phyloP scores from a whole-genome alignment of 2,329 filamentous ascomycete genomes.

The Aureobasidium sp. region DNA sequence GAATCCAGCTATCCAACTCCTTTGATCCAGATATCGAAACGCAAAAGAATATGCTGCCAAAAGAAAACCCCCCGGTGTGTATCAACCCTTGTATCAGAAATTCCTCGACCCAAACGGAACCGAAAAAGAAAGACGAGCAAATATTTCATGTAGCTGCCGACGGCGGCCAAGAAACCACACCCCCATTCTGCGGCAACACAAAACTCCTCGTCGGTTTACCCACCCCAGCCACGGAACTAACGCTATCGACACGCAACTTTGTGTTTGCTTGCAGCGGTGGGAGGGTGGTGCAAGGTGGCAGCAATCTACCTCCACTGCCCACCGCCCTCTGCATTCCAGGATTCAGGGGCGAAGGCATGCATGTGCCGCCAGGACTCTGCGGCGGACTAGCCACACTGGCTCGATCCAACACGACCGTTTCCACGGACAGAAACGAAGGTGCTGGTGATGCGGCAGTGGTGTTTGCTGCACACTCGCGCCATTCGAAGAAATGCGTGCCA shows the following conservation, averaged over 20 bases:
- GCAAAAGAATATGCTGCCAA: too few species aligned
- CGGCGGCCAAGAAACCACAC: background rate
- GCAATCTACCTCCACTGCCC: background rate
- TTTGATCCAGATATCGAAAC: too few species aligned
- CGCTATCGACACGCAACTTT: background rate
- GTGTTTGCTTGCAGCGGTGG: background rate
- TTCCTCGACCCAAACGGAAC: too few species aligned
- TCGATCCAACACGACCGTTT: background rate
- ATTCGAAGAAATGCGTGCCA: conserved; percentile 7
- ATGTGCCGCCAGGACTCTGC: background rate
- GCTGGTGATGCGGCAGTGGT: background rate
- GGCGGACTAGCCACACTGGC: background rate
- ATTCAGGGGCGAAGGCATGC: background rate
- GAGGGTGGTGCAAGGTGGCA: background rate
- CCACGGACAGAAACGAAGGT: background rate
- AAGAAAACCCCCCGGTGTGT: too few species aligned
- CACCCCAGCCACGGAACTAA: background rate
- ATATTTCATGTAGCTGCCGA: background rate
- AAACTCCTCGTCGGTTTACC: background rate
- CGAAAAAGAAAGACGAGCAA: background rate
- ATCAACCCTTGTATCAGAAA: too few species aligned
- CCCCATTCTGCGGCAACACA: background rate
- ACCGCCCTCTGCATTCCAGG: background rate
- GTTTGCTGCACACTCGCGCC: background rate
- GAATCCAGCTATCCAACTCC: too few species aligned